phyloP scores from a whole-genome alignment of 1,284 basidiomycete species.

The Ustilago crameri region DNA sequence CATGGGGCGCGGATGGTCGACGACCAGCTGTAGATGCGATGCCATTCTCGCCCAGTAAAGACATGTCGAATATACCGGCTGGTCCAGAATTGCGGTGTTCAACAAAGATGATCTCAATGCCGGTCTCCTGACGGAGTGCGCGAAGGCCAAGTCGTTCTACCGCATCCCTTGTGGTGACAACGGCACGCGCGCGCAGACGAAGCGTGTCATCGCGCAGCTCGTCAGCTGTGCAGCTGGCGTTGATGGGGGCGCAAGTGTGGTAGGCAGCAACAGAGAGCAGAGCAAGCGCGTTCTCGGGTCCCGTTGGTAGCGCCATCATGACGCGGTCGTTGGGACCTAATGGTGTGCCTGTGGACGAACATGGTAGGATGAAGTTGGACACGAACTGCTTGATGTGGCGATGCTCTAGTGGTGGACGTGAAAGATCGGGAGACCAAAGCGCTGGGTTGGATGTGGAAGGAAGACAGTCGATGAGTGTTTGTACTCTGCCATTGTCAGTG shows the following conservation, averaged over 20 bases:
- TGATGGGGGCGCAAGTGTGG: slow-evolving; percentile 67
- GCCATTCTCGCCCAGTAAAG: slow-evolving; percentile 45
- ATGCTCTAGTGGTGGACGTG: slow-evolving; percentile 64
- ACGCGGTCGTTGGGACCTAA: slow-evolving; percentile 65
- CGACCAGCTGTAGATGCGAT: slow-evolving; percentile 42
- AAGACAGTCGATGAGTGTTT: slow-evolving; percentile 62
- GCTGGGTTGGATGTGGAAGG: slow-evolving; percentile 63
- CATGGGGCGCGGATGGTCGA: slow-evolving; percentile 55
- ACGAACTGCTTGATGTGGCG: slow-evolving; percentile 63
- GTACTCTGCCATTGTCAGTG: slow-evolving; percentile 64
- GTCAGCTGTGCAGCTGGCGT: slow-evolving; percentile 65
- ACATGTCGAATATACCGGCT: slow-evolving; percentile 66
- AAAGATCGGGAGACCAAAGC: slow-evolving; percentile 65
- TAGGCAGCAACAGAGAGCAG: slow-evolving; percentile 64
- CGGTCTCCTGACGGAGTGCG: slow-evolving; percentile 55
- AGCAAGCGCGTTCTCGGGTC: slow-evolving; percentile 65
- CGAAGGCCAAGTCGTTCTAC: slow-evolving; percentile 61
- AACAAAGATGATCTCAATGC: slow-evolving; percentile 67
- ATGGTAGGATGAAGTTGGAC: slow-evolving; percentile 59
- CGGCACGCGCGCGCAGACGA: slow-evolving; percentile 65
- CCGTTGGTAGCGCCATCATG: slow-evolving; percentile 68
- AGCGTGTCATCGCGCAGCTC: slow-evolving; percentile 66
- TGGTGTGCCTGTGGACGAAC: slow-evolving; percentile 29
- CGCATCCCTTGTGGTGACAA: slow-evolving; percentile 64
- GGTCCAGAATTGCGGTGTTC: slow-evolving; percentile 58